Evolutionary conservation across 2,329 filamentous ascomycete species (phyloP).

Genomic region (Calcarisporium arbuscula): DNA sequence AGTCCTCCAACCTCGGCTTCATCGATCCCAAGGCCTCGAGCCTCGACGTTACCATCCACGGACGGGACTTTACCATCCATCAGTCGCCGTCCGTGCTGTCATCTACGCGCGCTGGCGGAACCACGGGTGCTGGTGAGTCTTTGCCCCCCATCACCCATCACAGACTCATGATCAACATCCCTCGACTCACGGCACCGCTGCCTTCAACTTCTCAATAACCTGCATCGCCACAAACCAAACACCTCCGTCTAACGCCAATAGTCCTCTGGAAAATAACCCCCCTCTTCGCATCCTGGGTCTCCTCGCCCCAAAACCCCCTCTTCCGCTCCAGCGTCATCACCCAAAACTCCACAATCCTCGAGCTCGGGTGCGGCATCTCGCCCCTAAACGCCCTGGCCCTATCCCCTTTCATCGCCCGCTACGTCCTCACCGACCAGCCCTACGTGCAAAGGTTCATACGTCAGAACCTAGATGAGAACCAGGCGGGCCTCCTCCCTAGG

Average conservation of each 20-base stretch:
- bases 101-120: slow-evolving; percentile 61
- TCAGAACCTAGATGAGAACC: slow-evolving; percentile 66
- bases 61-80: slow-evolving; percentile 65
- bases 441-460: slow-evolving; percentile 76
- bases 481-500: slow-evolving; percentile 7
- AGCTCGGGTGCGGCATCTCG: slow-evolving; percentile 85
- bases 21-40: slow-evolving; percentile 62
- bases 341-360: slow-evolving; percentile 57
- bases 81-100: slow-evolving; percentile 80
- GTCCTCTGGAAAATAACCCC: slow-evolving; percentile 92
- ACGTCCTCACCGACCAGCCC: slow-evolving; percentile 79
- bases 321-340: slow-evolving; percentile 36
- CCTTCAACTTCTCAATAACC: no score
- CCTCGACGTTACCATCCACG: slow-evolving; percentile 62
- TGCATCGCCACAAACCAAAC: no score
- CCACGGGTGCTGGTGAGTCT: slow-evolving; percentile 44
- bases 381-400: slow-evolving; percentile 70
- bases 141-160: not conserved
- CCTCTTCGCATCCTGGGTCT: slow-evolving; percentile 73
- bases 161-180: no score
- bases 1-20: slow-evolving; percentile 77
- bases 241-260: no score
- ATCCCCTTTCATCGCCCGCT: slow-evolving; percentile 52
- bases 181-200: no score
- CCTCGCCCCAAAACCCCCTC: slow-evolving; percentile 56